Evolutionary conservation across 1,139 yeast species (phyloP).

Genomic region (Blastobotrys niveus): DNA sequence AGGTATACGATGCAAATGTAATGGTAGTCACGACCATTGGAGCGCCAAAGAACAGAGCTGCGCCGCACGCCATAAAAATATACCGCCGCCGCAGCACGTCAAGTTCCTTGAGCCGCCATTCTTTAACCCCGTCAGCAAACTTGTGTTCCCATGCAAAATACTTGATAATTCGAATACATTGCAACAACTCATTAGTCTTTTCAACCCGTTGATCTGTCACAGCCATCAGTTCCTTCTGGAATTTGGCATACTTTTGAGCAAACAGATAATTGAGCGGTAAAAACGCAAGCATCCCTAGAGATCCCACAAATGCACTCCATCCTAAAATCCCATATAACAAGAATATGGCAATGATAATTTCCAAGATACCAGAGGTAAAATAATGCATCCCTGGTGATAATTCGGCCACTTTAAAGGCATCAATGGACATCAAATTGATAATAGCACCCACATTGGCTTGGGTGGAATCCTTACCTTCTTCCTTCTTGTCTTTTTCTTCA

Average conservation of each 20-base stretch:
- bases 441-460: conserved; percentile 86
- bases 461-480: conserved; percentile 32
- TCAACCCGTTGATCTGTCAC: conserved; percentile 88
- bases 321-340: conserved; percentile 72
- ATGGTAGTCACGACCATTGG: conserved; percentile 75
- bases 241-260: conserved; percentile 54
- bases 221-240: conserved; percentile 66
- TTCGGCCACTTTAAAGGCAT: conserved; percentile 88
- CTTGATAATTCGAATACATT: conserved; percentile 86
- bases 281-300: conserved; percentile 54
- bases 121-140: conserved; percentile 64
- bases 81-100: conserved; percentile 52
- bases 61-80: conserved; percentile 58
- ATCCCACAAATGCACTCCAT: conserved; percentile 84
- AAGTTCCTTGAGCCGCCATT: conserved; percentile 70
- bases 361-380: conserved; percentile 64
- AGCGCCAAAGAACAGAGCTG: conserved; percentile 68
- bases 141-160: conserved; percentile 94
- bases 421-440: conserved; percentile 91
- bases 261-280: conserved; percentile 71
- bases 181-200: conserved; percentile 84
- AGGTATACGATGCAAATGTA: conserved; percentile 74
- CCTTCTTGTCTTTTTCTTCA: conserved; percentile 22
- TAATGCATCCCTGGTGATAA: conserved; percentile 83
- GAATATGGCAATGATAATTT: conserved; percentile 60